Evolutionary conservation across 2,329 filamentous ascomycete species (phyloP).

Genomic region (Sclerotinia subarctica): DNA sequence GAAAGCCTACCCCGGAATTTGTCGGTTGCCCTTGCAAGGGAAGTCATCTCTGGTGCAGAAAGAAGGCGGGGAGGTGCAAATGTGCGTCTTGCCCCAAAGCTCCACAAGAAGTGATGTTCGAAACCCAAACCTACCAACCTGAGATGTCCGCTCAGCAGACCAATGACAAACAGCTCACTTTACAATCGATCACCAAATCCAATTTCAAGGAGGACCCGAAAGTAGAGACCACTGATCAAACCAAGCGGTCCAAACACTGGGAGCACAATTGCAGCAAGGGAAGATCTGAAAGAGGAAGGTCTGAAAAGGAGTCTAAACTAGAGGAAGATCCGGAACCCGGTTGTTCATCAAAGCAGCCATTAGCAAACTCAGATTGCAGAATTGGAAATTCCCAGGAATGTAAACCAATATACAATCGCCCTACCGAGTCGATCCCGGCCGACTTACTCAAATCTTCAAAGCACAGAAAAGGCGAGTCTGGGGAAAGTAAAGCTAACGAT

Average conservation of each 20-base stretch:
- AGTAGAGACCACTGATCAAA: background rate
- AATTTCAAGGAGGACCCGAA: background rate
- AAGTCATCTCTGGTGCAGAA: conserved; percentile 18
- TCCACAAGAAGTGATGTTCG: background rate
- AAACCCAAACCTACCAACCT: conserved; percentile 1
- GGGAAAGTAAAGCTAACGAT: background rate
- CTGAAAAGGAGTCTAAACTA: background rate
- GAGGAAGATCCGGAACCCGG: background rate
- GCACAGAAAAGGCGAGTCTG: background rate
- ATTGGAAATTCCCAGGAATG: background rate
- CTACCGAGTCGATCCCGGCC: background rate
- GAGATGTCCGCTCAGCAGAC: background rate
- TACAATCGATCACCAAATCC: background rate
- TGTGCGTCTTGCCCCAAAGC: conserved; percentile 19
- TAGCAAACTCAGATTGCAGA: background rate
- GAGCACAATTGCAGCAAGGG: background rate
- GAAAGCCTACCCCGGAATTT: background rate
- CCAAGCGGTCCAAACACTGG: background rate
- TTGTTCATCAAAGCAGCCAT: background rate
- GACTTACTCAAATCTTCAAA: background rate
- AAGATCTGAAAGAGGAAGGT: background rate
- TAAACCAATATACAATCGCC: background rate
- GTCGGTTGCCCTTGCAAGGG: conserved; percentile 14
- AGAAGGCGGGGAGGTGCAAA: conserved; percentile 4
- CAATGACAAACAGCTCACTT: background rate